Percentiles rank a stretch among this genome's conserved stretches.
These are phyloP conservation scores for Carex scoparia DNA, from an alignment of 176 grass and related monocot genomes.

Conservation along the genomic window DNA sequence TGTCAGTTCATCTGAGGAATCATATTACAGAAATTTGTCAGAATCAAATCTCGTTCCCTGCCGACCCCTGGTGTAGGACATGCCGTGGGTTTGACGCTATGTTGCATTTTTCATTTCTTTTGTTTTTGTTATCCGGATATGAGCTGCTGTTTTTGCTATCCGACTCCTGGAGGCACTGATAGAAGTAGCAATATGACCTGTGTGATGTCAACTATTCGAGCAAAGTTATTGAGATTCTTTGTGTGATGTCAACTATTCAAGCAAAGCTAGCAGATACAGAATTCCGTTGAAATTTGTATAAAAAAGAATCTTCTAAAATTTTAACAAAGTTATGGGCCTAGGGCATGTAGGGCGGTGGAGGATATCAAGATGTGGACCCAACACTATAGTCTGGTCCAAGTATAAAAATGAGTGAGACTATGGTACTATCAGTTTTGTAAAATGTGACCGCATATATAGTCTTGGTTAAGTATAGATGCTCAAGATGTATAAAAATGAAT, in stretches of 20 bases:
- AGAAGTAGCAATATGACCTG: neutral
- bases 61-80: neutral
- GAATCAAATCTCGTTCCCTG: neutral
- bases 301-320: neutral
- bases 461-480: neutral
- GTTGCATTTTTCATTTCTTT: neutral
- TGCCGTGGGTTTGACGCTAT: neutral
- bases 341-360: neutral
- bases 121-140: neutral
- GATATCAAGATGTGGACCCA: neutral
- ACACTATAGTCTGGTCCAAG: neutral
- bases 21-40: neutral
- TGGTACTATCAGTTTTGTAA: too few relatives aligned
- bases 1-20: too few relatives aligned
- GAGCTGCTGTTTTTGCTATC: neutral
- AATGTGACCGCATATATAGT: too few relatives aligned
- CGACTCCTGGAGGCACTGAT: neutral
- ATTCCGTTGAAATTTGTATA: neutral
- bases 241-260: neutral
- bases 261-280: neutral
- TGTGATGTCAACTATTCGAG: neutral
- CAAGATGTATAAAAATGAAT: neutral
- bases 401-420: too few relatives aligned
- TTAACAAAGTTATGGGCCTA: neutral
- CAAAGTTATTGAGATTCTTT: neutral